Conservation (phyloP, 306 rosid species). For the Corylus avellana region DNA sequence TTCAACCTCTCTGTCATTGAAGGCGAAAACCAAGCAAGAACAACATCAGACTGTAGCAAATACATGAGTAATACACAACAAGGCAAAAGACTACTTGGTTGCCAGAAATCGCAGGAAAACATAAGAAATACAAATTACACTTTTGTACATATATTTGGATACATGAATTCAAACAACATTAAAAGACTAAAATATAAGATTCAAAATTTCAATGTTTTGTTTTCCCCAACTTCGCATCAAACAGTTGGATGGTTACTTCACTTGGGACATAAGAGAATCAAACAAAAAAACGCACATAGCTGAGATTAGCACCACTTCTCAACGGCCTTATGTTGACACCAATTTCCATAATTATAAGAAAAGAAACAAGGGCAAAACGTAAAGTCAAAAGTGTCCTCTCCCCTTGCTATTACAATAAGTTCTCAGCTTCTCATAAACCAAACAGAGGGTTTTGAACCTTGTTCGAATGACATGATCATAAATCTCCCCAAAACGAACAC, state of each 20-base stretch:
- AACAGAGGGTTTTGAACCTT: not conserved
- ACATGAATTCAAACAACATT: not conserved
- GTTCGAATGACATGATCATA: not conserved
- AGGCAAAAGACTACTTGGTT: not conserved
- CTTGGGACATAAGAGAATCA: not conserved
- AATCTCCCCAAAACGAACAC: not conserved
- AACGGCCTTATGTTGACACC: not conserved
- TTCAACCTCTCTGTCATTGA: conserved; percentile 73
- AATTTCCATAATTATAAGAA: not conserved
- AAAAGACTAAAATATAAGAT: not conserved
- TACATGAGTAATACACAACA: not conserved
- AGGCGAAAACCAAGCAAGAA: not conserved
- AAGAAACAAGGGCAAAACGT: not conserved
- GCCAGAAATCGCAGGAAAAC: not conserved
- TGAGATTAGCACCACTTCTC: not conserved
- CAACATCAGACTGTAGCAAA: not conserved
- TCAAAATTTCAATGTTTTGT: not conserved
- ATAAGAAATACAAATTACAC: not conserved
- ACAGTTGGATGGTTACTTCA: not conserved
- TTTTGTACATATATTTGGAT: not conserved
- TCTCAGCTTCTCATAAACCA: not conserved
- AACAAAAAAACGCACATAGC: not conserved
- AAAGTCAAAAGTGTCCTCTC: not conserved
- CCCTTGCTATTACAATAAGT: not conserved
- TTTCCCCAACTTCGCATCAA: not conserved